Evolutionary conservation across 208 protist genomes (phyloP).

Genomic region (Angomonas deanei): DNA sequence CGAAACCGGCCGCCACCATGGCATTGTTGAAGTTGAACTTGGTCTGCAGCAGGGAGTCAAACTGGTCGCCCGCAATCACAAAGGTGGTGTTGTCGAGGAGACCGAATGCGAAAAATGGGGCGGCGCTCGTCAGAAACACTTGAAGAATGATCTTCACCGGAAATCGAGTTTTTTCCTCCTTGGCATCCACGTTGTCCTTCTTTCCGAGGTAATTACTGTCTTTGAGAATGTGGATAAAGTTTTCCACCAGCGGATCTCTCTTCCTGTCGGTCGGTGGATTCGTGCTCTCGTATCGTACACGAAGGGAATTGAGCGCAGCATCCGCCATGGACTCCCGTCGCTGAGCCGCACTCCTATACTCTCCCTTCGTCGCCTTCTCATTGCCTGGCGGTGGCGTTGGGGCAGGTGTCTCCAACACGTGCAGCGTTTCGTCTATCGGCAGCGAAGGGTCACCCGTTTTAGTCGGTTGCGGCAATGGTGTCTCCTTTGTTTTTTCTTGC

Average conservation of each 20-base stretch:
- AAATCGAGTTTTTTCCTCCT: slow-evolving; percentile 25
- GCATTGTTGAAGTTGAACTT: slow-evolving; percentile 37
- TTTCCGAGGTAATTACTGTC: not conserved
- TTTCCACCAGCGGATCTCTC: not conserved
- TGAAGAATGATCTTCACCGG: slow-evolving; percentile 37
- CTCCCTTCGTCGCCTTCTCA: not conserved
- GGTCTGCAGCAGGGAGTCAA: slow-evolving; percentile 61
- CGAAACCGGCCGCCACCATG: slow-evolving; percentile 77
- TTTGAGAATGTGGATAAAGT: not conserved
- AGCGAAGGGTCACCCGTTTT: not conserved
- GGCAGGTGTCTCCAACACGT: not conserved
- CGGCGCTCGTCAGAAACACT: slow-evolving; percentile 37
- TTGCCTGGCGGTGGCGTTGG: not conserved
- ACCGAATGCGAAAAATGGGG: slow-evolving; percentile 86
- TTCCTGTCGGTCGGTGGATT: not conserved
- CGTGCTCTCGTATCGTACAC: not conserved
- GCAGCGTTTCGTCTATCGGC: not conserved
- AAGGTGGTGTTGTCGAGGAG: slow-evolving; percentile 80
- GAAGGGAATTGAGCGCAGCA: not conserved
- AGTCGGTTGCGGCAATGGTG: not conserved
- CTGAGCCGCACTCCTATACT: not conserved
- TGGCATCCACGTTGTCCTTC: slow-evolving; percentile 1
- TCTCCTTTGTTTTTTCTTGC: too few relatives aligned
- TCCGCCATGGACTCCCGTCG: not conserved
- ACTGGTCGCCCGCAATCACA: slow-evolving; percentile 67